Conservation (phyloP, 192 early-diverging fungal genomes). For the Coemansia sp. region DNA sequence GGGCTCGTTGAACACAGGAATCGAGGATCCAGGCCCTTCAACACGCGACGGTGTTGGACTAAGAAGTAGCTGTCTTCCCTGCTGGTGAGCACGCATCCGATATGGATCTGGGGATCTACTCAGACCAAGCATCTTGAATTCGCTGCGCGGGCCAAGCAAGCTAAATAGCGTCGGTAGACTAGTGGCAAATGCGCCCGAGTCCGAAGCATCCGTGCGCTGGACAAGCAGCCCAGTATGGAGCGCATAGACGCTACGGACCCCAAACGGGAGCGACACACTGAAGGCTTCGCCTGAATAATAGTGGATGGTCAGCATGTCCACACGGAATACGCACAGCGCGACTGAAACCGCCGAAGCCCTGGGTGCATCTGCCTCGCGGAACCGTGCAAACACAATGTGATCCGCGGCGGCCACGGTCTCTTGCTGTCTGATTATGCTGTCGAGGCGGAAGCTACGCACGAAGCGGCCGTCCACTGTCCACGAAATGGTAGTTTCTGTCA, state of each 20-base stretch:
- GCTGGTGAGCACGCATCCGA: slow-evolving; percentile 4
- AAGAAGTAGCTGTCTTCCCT: slow-evolving; percentile 15
- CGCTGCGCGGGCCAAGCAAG: slow-evolving; percentile 33
- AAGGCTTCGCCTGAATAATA: slow-evolving; percentile 37
- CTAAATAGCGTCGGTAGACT: slow-evolving; percentile 42
- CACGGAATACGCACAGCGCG: slow-evolving; percentile 42
- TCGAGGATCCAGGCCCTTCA: background rate
- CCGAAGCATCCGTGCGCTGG: slow-evolving; percentile 28
- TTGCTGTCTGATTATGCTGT: background rate
- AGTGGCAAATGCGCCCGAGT: slow-evolving; percentile 13
- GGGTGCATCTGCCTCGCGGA: slow-evolving; percentile 3
- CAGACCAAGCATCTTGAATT: slow-evolving; percentile 50
- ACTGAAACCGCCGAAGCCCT: slow-evolving; percentile 7
- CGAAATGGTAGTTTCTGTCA: slow-evolving; percentile 7
- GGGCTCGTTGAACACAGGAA: slow-evolving; percentile 41
- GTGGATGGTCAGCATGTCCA: slow-evolving; percentile 34
- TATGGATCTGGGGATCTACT: slow-evolving; percentile 24
- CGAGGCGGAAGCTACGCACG: slow-evolving; percentile 32
- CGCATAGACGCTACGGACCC: slow-evolving; percentile 24
- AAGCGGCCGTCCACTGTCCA: slow-evolving; percentile 35
- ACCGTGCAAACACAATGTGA: slow-evolving; percentile 35
- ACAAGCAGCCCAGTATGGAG: slow-evolving; percentile 42
- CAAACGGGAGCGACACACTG: slow-evolving; percentile 33
- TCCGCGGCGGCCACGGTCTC: background rate
- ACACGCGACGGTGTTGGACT: slow-evolving; percentile 28